Base-by-base conservation (phyloP, 306 rosid species). In the Vigna radiata region DNA sequence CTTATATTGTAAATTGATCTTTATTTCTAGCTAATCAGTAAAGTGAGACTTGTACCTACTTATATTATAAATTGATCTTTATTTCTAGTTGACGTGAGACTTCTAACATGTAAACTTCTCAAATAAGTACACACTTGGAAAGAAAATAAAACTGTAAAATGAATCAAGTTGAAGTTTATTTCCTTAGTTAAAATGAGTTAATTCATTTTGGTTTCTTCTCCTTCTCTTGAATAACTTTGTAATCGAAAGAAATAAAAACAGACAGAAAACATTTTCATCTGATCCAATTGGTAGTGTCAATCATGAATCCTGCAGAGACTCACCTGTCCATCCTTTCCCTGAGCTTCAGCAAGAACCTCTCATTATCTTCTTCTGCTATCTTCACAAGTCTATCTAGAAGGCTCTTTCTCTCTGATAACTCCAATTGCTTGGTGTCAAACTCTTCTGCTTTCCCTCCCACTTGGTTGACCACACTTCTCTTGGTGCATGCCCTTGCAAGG, bases 311-410 rank as follows among this genome's bases (percentile, higher is more conserved):
- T 31, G 33, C 1, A 4, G 33, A 33, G 68, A 60, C 78, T 73
- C 50, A 91, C 98, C 95, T 77, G 15, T 91, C 83, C 77, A 71
- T 52, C 39, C 83, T 21, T 41, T 79, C 79, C 16, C 36, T 72
- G 43, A 79, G 68, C 65, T 72, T 79, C 61, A 64, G 14, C 68
- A 79, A 64, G 60, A 79, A 72, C 60, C 56, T 62, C 8, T 72
- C 83, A 71, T 89, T 89, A 55, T 93, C 98, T 70, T 91, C 85
- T 53, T 91, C 93, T 1, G 98, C 88, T 23, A 88, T 85, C 62
- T 89, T 91, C 58, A 91, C 79, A 4, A 93, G 93, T 71, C 95
- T 86, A 16, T 89, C 95, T 43, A 93, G 39, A 37, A 93, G 59
- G 58, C 62, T 83, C 77, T 83, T 86, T 50, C 89, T 85, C 72